Percentiles rank a stretch among this genome's conserved stretches.
phyloP scores from a whole-genome alignment of 1,284 basidiomycete genomes.

The Nidula niveotomentosa region DNA sequence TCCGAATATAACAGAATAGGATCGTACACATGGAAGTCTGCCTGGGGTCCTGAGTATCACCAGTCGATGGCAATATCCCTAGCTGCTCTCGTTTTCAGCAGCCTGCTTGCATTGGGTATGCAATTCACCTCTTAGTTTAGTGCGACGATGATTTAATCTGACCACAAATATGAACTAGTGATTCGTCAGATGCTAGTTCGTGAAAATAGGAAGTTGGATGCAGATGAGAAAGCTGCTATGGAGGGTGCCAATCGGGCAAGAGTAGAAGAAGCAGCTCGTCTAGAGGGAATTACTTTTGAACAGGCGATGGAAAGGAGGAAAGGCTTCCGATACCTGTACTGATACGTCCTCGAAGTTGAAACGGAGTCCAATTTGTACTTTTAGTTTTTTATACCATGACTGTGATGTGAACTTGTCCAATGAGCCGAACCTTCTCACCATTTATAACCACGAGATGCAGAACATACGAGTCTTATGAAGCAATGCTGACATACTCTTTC shows the following conservation, averaged over 20 bases:
- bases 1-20: slow-evolving; percentile 34
- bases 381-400: too few relatives aligned
- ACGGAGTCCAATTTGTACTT: background rate
- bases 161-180: slow-evolving; percentile 24
- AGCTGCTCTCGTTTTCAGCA: slow-evolving; percentile 34
- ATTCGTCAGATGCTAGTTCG: slow-evolving; percentile 44
- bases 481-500: too few relatives aligned
- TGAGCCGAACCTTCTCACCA: too few relatives aligned
- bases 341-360: slow-evolving; percentile 2
- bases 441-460: too few relatives aligned
- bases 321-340: slow-evolving; percentile 48
- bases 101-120: slow-evolving; percentile 35
- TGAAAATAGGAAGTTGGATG: slow-evolving; percentile 44
- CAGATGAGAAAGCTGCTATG: slow-evolving; percentile 39
- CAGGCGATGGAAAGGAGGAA: slow-evolving; percentile 47
- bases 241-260: slow-evolving; percentile 36
- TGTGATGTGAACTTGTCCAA: too few relatives aligned
- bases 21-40: slow-evolving; percentile 50
- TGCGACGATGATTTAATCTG: background rate
- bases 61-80: slow-evolving; percentile 50
- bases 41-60: slow-evolving; percentile 50
- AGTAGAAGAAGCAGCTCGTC: slow-evolving; percentile 46
- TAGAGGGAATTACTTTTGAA: slow-evolving; percentile 52
- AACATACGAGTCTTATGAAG: too few relatives aligned
- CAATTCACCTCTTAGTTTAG: slow-evolving; percentile 2